These are phyloP conservation scores for Hypholoma fasciculare DNA, from an alignment of 768 basidiomycete species.

Conservation along the genomic window DNA sequence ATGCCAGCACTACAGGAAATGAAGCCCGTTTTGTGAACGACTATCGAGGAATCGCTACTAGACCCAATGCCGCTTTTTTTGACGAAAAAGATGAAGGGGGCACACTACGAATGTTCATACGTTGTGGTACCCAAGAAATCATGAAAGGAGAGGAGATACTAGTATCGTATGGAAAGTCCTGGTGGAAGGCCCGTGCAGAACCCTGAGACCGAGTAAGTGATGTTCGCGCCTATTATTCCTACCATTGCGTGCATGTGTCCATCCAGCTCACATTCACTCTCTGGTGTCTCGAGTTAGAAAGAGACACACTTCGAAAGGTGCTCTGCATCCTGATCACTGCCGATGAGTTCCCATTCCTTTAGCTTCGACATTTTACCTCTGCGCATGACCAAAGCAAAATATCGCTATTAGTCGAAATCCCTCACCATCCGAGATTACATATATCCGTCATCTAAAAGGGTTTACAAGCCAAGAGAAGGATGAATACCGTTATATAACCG, in stretches of 20 bases:
- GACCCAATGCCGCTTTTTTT: slow-evolving; percentile 71
- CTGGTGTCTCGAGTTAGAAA: no score
- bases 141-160: slow-evolving; percentile 83
- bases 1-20: slow-evolving; percentile 77
- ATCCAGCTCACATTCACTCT: neutral
- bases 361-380: no score
- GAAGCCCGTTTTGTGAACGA: slow-evolving; percentile 91
- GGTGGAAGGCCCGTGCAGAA: slow-evolving; percentile 62
- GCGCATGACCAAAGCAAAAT: no score
- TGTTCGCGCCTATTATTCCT: no score
- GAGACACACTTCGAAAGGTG: no score
- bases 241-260: neutral
- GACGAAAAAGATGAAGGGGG: slow-evolving; percentile 54
- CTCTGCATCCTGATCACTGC: no score
- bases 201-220: neutral
- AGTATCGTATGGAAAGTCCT: slow-evolving; percentile 86
- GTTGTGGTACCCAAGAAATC: slow-evolving; percentile 58
- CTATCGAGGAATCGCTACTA: slow-evolving; percentile 73
- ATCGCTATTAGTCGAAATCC: no score
- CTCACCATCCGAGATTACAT: no score
- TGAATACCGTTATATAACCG: no score
- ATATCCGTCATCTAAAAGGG: no score
- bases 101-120: slow-evolving; percentile 77
- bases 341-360: no score
- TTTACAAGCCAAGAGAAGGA: no score